Base-by-base conservation (phyloP, 2,329 filamentous ascomycete species). In the Plenodomus biglobosus region DNA sequence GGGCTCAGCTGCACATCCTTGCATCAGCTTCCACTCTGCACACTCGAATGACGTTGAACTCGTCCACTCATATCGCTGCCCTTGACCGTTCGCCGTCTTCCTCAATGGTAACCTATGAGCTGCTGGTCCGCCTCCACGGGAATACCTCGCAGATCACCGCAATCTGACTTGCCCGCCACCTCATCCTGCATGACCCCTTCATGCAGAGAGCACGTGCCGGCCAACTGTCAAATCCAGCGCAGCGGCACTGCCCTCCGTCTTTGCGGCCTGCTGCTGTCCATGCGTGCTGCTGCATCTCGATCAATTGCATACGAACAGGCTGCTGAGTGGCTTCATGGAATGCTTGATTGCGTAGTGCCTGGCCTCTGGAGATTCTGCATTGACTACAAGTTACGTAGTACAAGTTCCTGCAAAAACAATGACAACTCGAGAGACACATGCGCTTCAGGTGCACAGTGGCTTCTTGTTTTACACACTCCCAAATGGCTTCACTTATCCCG, bases 91-190 rank as follows among this genome's bases (percentile, higher is more conserved):
- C 58, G 42, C 48, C 47, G 17, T 56, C 40, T 48, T 52, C 50
- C 42, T 43, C 18, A 38, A 30, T 42, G 69, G 68, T 72, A 71
- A 48, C 69, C 69, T 71, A 71, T 72, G 54, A 69, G 58, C 56
- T 54, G 48, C 55, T 27, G 56, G 62, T 54, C 69, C 69, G 61
- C 52, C 42, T 53, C 59, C 54, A 52, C 57, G 70, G 69, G 53
- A 61, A 47, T 50, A 40, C 34, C 39, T n/a, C 54, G 57, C 48
- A 57, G 52, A 56, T 40, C 30, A 53, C 54, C 59, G 53, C 57
- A 54, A 62, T 68, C 61, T 52, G 41, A 53, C 49, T 48, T 52
- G 42, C 52, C 58, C 52, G 68, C 65, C 69, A 72, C 57, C 69
- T 62, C 68, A 72, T 70, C 64, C 52, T 65, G 68, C 69, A 71